These are phyloP conservation scores for Tolypocladium tundrense DNA, from an alignment of 2,329 filamentous ascomycete genomes.

Conservation along the genomic window DNA sequence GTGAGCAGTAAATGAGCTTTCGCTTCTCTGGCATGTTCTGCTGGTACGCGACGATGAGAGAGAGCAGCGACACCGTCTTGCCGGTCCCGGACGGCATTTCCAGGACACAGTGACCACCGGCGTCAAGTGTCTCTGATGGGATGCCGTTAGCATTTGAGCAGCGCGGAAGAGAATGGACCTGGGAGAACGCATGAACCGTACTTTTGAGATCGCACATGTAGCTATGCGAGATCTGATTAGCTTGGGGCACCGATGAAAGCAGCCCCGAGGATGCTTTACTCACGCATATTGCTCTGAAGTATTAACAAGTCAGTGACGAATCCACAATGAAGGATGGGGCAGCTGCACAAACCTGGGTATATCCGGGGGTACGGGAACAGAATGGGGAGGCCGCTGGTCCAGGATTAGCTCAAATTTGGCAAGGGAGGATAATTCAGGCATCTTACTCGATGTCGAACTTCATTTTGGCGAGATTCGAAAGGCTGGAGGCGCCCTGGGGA, in stretches of 20 bases:
- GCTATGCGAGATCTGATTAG: conserved; percentile 16
- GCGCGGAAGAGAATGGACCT: background rate
- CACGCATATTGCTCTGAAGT: conserved; percentile 45
- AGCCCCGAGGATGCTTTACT: conserved; percentile 10
- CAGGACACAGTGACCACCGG: conserved; percentile 86
- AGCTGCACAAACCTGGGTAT: conserved; percentile 36
- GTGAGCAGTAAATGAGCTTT: conserved; percentile 97
- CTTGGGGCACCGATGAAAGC: background rate
- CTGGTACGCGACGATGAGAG: conserved; percentile 93
- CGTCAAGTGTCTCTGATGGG: conserved; percentile 67
- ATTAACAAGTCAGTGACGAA: background rate
- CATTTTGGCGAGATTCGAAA: conserved; percentile 22
- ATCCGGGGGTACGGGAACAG: conserved; percentile 50
- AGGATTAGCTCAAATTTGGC: conserved; percentile 7
- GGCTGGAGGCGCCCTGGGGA: background rate
- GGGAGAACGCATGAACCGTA: conserved; percentile 11
- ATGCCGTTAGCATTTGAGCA: background rate
- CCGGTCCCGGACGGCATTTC: conserved; percentile 99
- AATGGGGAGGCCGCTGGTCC: conserved; percentile 42
- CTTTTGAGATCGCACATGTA: conserved; percentile 51
- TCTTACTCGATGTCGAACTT: conserved; percentile 42
- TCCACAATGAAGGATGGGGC: background rate
- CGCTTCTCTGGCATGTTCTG: conserved; percentile 85
- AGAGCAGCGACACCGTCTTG: conserved; percentile 91
- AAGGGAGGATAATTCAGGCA: background rate